Conservation (phyloP, 1,284 basidiomycete genomes). For the Macrocystidia cucumis region DNA sequence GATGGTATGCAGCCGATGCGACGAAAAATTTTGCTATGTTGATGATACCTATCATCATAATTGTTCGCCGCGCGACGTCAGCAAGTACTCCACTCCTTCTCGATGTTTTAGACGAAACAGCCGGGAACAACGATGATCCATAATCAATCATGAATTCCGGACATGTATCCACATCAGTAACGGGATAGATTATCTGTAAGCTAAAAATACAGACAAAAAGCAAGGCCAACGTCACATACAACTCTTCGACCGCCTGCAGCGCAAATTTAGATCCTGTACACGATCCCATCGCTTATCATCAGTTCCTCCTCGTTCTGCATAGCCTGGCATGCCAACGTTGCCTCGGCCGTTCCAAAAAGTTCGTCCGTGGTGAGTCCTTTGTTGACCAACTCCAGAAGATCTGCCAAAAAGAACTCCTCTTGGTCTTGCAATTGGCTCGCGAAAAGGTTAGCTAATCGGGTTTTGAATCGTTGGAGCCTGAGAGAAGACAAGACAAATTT, state of each 20-base stretch:
- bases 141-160: too few species aligned
- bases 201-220: slow-evolving; percentile 6
- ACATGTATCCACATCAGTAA: slow-evolving; percentile 6
- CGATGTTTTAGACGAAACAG: too few species aligned
- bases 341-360: slow-evolving; percentile 80
- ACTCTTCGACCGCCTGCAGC: slow-evolving; percentile 2
- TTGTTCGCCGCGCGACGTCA: too few species aligned
- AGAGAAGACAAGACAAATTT: slow-evolving; percentile 5
- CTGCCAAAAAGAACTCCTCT: slow-evolving; percentile 66
- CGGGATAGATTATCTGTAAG: slow-evolving; percentile 5
- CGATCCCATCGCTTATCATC: slow-evolving; percentile 79
- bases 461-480: slow-evolving; percentile 75
- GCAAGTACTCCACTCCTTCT: too few species aligned
- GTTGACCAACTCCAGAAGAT: slow-evolving; percentile 77
- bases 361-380: slow-evolving; percentile 61
- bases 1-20: too few species aligned
- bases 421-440: slow-evolving; percentile 63
- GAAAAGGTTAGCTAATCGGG: slow-evolving; percentile 66
- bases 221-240: too few species aligned
- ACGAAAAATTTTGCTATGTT: too few species aligned
- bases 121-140: too few species aligned
- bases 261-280: slow-evolving; percentile 56
- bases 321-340: slow-evolving; percentile 59
- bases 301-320: slow-evolving; percentile 86
- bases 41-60: too few species aligned